Evolutionary conservation across 305 asterid species (phyloP).

Genomic region (Fraxinus platypoda): DNA sequence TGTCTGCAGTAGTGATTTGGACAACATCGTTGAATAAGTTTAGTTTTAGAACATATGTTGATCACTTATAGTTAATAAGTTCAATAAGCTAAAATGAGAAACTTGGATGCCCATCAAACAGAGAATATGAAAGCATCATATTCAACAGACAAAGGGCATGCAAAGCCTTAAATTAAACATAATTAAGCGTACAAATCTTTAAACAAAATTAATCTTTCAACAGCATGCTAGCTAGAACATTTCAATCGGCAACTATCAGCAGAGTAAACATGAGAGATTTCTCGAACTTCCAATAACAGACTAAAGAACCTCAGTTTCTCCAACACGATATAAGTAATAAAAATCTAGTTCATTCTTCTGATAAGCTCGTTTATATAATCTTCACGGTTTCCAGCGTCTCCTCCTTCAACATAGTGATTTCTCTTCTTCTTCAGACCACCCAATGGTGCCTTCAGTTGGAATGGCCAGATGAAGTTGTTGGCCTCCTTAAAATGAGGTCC

Average conservation of each 20-base stretch:
- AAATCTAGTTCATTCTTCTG: not conserved
- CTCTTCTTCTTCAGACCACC: not conserved
- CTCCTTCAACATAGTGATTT: not conserved
- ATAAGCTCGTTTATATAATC: not conserved
- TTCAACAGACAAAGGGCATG: no score
- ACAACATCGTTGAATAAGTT: not conserved
- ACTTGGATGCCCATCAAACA: no score
- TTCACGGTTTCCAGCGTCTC: not conserved
- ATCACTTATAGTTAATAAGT: no score
- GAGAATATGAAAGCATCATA: no score
- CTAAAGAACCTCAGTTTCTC: not conserved
- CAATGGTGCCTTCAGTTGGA: not conserved
- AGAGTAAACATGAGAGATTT: not conserved
- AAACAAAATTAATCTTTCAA: not conserved
- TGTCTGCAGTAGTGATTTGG: not conserved
- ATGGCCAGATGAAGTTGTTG: not conserved
- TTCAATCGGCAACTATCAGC: not conserved
- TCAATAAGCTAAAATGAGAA: no score
- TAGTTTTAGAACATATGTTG: not conserved
- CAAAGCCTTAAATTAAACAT: not conserved
- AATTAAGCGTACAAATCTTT: not conserved
- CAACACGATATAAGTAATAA: not conserved
- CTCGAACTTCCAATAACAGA: not conserved
- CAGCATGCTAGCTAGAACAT: not conserved
- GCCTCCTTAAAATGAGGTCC: not conserved